Conservation (phyloP, 306 rosid genomes). For the Cucurbita ficifolia region DNA sequence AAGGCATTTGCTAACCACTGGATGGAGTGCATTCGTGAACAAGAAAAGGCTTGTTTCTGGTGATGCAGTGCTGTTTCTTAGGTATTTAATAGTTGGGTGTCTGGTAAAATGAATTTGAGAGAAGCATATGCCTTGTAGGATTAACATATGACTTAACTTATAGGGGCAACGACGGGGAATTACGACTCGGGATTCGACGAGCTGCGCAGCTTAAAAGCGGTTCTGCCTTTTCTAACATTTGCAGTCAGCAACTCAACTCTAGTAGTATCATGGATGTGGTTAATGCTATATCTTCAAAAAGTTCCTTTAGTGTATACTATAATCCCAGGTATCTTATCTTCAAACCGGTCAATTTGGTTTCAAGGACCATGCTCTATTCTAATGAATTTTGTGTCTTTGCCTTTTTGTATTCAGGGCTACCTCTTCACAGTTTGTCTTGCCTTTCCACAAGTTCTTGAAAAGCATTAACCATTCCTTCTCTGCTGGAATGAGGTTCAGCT, state of each 20-base stretch:
- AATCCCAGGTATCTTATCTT: slow-evolving; percentile 76
- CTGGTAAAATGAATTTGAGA: background rate
- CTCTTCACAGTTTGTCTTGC: too few species aligned
- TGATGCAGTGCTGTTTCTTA: slow-evolving; percentile 90
- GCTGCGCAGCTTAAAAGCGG: slow-evolving; percentile 65
- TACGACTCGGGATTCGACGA: slow-evolving; percentile 83
- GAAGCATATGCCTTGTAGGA: background rate
- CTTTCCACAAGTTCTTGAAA: too few species aligned
- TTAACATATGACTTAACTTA: background rate
- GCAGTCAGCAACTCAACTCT: slow-evolving; percentile 41
- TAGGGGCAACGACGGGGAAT: slow-evolving; percentile 85
- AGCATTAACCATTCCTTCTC: too few species aligned
- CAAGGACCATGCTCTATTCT: too few species aligned
- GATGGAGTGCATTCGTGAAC: slow-evolving; percentile 99
- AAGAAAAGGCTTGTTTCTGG: slow-evolving; percentile 97
- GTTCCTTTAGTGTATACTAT: slow-evolving; percentile 53
- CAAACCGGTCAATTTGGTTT: too few species aligned
- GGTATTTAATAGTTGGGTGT: slow-evolving; percentile 23
- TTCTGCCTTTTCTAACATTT: slow-evolving; percentile 26
- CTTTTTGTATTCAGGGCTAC: too few species aligned
- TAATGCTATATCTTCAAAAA: slow-evolving; percentile 43
- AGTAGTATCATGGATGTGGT: slow-evolving; percentile 43
- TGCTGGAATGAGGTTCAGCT: too few species aligned
- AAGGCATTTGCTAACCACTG: slow-evolving; percentile 97
- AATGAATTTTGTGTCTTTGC: too few species aligned